phyloP scores from a whole-genome alignment of 202 grass and related monocot species.

The Zoysia matrella region DNA sequence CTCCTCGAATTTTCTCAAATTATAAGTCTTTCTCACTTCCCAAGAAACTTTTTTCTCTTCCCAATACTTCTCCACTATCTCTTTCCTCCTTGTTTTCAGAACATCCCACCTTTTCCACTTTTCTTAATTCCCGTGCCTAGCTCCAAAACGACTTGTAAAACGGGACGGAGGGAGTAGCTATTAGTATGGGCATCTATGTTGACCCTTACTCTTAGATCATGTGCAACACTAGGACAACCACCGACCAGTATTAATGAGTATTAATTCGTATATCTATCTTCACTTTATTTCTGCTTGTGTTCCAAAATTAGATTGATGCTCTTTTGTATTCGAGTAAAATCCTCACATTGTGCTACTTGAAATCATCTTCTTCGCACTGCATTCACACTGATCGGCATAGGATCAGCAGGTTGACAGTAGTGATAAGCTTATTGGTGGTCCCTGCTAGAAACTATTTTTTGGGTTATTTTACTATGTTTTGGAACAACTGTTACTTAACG shows the following conservation, averaged over 20 bases:
- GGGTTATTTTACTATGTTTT: not conserved
- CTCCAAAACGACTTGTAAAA: too few relatives aligned
- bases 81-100: too few relatives aligned
- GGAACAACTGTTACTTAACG: conserved; percentile 2
- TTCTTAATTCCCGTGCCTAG: too few relatives aligned
- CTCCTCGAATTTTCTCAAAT: too few relatives aligned
- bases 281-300: not conserved
- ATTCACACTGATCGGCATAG: conserved; percentile 23
- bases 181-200: conserved; percentile 24
- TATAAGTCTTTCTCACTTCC: too few relatives aligned
- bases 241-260: conserved; percentile 21
- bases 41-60: too few relatives aligned
- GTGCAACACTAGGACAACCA: not conserved
- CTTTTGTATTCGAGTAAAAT: conserved; percentile 29
- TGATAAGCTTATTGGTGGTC: not conserved
- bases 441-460: not conserved
- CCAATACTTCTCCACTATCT: too few relatives aligned
- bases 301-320: conserved; percentile 2
- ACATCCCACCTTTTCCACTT: too few relatives aligned
- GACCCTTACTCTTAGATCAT: conserved; percentile 2
- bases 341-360: conserved; percentile 21
- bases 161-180: not conserved
- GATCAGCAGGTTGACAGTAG: conserved; percentile 16
- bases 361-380: not conserved
- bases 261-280: not conserved